Evolutionary conservation across 1,284 basidiomycete genomes (phyloP), one percentile per base, ranked within the genome.

Genomic region (Ceratobasidium sp.): DNA sequence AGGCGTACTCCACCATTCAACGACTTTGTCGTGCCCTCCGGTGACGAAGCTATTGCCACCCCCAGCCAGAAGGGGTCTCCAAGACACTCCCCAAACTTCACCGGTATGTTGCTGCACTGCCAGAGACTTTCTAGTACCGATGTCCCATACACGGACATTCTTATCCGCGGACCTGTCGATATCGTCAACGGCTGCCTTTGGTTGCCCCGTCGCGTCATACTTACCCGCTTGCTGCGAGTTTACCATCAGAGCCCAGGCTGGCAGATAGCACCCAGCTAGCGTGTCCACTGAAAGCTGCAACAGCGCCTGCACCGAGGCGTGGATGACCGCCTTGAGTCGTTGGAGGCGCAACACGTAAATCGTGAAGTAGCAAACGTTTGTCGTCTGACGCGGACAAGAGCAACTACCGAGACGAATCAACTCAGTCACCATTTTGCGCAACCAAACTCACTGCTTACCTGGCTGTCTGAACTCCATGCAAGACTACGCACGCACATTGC

Each of bases 331-430:
- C 84, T 68, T 80, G 83, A 75, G 12, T 74, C 71, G n/a, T 70
- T 20, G 87, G 83, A 1, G 87, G 75, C 0, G 85, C 82, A 54
- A 78, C 79, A 40, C 91, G 87, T 17, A 94, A 90, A 76, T 96
- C 93, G 77, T 95, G 92, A 47, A 95, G 79, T 57, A 92, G 87
- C 67, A 96, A 86, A 15, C 91, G 87, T 76, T 92, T 91, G 78
- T 96, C 93, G 77, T 96, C 93, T 0, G 92, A 93, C 4, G 89
- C 93, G 34, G 91, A 92, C 54, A 93, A 81, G 4, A 96, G 82
- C 68, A 93, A 84, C 92, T 94, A 71, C 15, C 31, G 54, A 34
- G 45, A 54, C 29, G 53, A 31, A 27, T 38, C 22, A 54, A 42
- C 56, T 62, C 54, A 32, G 15, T 3, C 32, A 50, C 5, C 22